Evolutionary conservation across 192 early-diverging fungal species (phyloP), one percentile per base, ranked within the genome.

Genomic region (Rhizophagus clarus): DNA sequence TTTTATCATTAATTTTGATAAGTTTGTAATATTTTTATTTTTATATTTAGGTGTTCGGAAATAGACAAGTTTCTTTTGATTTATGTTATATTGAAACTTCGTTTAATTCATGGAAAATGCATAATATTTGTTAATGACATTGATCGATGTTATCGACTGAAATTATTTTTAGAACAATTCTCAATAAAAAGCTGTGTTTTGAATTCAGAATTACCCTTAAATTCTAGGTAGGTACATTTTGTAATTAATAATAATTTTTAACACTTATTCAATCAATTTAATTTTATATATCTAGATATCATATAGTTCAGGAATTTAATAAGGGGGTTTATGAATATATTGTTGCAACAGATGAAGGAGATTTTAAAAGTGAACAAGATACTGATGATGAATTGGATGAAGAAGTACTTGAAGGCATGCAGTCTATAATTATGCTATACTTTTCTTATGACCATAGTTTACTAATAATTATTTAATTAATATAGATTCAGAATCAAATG

Each of bases 221-320:
- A 96, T 82, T 94, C 94, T 47, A 86, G 83, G 75, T 76, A 42
- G 9, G 24, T 63, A 15, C 26, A 40, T 28, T n/a, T 40, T 40
- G 6, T 5, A 7, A 34, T 34, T 34, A 22, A 71, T 66, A 72
- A n/a, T n/a, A 24, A 63, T 51, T 70, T 10, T 62, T 76, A 32
- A 37, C 15, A 14, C 6, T 17, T 11, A 22, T 79, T 42, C 24
- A 7, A n/a, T 10, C 70, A 34, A 31, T 12, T 34, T 34, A 34
- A 34, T 34, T 34, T 4, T 34, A 34, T 34, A 34, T 32, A 81
- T 85, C 83, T 74, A 87, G 96, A 79, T 93, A 93, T 74, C 97
- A 98, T 81, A 97, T 98, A 81, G 95, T 99, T 17, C 94, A 98
- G 69, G 98, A 98, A 82, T 98, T 98, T 82, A 98, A 98, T 84